Conservation (phyloP, 495 filamentous ascomycete species). For the Lasiosphaeria hispida region DNA sequence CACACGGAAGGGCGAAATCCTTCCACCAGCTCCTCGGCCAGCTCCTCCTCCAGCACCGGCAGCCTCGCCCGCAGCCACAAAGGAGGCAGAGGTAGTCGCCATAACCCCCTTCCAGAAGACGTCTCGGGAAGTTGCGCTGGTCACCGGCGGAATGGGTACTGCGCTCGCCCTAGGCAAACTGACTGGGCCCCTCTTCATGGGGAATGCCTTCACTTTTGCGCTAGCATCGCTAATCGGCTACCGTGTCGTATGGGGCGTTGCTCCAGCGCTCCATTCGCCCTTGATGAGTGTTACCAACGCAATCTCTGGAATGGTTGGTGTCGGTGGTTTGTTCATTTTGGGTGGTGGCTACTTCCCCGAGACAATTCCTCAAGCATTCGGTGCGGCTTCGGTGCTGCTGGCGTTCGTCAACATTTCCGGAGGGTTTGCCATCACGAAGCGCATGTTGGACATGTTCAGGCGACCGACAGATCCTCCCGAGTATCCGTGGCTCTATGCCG, state of each 20-base stretch:
- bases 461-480: slow-evolving; percentile 76
- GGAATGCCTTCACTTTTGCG: slow-evolving; percentile 74
- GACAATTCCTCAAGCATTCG: slow-evolving; percentile 71
- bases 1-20: slow-evolving; percentile 66
- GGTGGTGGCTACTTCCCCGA: slow-evolving; percentile 70
- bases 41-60: slow-evolving; percentile 65
- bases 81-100: slow-evolving; percentile 58
- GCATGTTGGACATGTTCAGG: slow-evolving; percentile 92
- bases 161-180: slow-evolving; percentile 71
- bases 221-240: slow-evolving; percentile 78
- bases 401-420: slow-evolving; percentile 81
- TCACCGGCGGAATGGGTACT: slow-evolving; percentile 71
- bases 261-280: slow-evolving; percentile 73
- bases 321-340: slow-evolving; percentile 80
- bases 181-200: slow-evolving; percentile 76
- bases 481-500: slow-evolving; percentile 77
- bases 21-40: slow-evolving; percentile 68
- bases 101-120: slow-evolving; percentile 76
- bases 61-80: slow-evolving; percentile 46
- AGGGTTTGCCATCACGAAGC: slow-evolving; percentile 80
- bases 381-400: slow-evolving; percentile 72
- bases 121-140: slow-evolving; percentile 63
- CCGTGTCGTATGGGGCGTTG: slow-evolving; percentile 76
- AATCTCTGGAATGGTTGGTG: slow-evolving; percentile 81
- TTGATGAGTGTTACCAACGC: slow-evolving; percentile 87